Conservation (phyloP, 2,329 filamentous ascomycete species). For the Sphaerulina musiva region DNA sequence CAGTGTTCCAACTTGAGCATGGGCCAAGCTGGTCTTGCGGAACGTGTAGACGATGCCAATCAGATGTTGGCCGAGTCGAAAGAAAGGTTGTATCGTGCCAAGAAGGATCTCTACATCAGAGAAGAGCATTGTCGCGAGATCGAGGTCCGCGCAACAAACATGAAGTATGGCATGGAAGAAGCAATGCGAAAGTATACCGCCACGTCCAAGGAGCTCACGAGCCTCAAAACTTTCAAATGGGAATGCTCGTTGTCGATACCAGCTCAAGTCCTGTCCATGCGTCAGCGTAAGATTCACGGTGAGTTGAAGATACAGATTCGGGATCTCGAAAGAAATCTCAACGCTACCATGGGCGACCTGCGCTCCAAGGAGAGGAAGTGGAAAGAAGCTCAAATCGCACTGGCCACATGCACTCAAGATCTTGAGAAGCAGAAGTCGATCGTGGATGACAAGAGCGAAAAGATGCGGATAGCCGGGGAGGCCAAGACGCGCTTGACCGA, state of each 20-base stretch:
- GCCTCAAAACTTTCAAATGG: slow-evolving; percentile 1
- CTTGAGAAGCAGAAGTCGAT: slow-evolving; percentile 1
- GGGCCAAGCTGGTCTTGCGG: neutral
- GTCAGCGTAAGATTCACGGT: slow-evolving; percentile 8
- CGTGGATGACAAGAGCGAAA: neutral
- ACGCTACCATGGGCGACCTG: neutral
- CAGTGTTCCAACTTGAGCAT: slow-evolving; percentile 2
- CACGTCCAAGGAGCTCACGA: slow-evolving; percentile 6
- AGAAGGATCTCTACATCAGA: slow-evolving; percentile 4
- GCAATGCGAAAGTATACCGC: slow-evolving; percentile 5
- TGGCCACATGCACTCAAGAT: neutral
- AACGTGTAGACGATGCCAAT: slow-evolving; percentile 1
- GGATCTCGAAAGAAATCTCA: slow-evolving; percentile 5
- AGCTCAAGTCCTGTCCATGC: slow-evolving; percentile 5
- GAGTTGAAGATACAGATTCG: slow-evolving; percentile 8
- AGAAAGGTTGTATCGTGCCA: slow-evolving; percentile 2
- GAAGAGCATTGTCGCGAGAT: slow-evolving; percentile 2
- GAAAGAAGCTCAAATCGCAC: slow-evolving; percentile 6
- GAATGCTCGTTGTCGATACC: neutral
- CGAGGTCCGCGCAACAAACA: slow-evolving; percentile 2
- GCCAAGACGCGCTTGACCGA: neutral
- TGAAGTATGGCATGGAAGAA: slow-evolving; percentile 10
- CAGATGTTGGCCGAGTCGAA: slow-evolving; percentile 7
- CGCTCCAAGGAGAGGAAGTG: slow-evolving; percentile 4
- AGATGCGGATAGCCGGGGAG: neutral